Conservation (phyloP, 139 green algal genomes). For the Coccomyxa sp. region DNA sequence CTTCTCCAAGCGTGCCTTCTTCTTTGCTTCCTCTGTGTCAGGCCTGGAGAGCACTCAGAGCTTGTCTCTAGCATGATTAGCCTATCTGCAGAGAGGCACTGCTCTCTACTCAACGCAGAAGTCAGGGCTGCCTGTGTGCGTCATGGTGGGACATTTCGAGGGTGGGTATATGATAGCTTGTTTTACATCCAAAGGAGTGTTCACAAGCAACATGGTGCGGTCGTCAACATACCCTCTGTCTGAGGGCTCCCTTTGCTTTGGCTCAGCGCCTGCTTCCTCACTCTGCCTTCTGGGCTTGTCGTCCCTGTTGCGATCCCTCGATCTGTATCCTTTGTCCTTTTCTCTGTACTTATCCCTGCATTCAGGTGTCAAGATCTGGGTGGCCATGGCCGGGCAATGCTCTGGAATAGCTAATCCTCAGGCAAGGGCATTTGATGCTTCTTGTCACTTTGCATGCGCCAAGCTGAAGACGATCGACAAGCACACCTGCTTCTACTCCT, state of each 20-base stretch:
- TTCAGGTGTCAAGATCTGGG: too few species aligned
- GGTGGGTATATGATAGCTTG: background rate
- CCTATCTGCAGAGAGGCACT: background rate
- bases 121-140: background rate
- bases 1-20: slow-evolving; percentile 31
- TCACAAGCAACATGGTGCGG: background rate
- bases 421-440: too few species aligned
- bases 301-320: background rate
- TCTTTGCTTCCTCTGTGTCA: slow-evolving; percentile 28
- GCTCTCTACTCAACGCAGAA: background rate
- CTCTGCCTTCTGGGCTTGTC: background rate
- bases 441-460: too few species aligned
- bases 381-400: too few species aligned
- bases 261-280: background rate
- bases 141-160: background rate
- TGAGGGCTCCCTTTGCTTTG: background rate
- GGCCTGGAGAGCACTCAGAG: background rate
- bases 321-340: background rate
- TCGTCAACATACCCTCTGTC: background rate
- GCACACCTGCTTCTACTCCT: background rate
- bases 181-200: background rate
- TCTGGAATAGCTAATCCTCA: too few species aligned
- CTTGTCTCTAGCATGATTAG: background rate
- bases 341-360: too few species aligned
- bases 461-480: background rate